Evolutionary conservation across 1,284 basidiomycete genomes (phyloP), one percentile per base, ranked within the genome.

Genomic region (Malassezia brasiliensis): DNA sequence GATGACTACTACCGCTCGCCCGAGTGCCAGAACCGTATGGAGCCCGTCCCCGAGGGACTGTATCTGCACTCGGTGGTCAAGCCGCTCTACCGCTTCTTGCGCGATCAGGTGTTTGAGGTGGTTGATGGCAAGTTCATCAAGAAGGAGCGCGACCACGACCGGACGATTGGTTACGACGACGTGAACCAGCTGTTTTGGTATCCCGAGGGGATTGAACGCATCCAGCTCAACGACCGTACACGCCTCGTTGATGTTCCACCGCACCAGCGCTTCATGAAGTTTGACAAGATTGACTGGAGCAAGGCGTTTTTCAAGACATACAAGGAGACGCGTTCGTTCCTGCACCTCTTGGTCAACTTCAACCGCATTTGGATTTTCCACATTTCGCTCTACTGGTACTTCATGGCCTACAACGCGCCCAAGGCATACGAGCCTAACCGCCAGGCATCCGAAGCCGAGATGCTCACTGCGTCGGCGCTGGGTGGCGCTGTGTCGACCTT

Each of bases 161-260:
- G 85, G 64, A 90, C 96, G 70, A 96, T 99, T 72, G 94, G 93
- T 11, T 99, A 99, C 74, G 93, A 99, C 76, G 93, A 98, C 76
- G 87, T 98, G 68, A 98, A 99, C 76, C 93, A 98, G 76, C 79
- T 99, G 42, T 99, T 99, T 78, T 99, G 93, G 93, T 99, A 98
- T 76, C 94, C 94, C 5, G 94, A 99, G 69, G 94, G 94, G 38
- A 93, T 99, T 68, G 87, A 90, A 28, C 81, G 89, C 38, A 96
- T 98, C 67, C 81, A 84, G 12, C 80, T 96, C 38, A 82, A 79
- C 20, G 90, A 96, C 79, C 91, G 90, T 81, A 68, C 66, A 35
- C 62, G 88, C 84, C 78, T 85, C 25, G 72, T 74, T 37, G 72
- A 74, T 34, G 70, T 74, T 5, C 68, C 72, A 15, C 69, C 70